Conservation (phyloP, 2,329 filamentous ascomycete genomes). For the Cyanodermella asteris region DNA sequence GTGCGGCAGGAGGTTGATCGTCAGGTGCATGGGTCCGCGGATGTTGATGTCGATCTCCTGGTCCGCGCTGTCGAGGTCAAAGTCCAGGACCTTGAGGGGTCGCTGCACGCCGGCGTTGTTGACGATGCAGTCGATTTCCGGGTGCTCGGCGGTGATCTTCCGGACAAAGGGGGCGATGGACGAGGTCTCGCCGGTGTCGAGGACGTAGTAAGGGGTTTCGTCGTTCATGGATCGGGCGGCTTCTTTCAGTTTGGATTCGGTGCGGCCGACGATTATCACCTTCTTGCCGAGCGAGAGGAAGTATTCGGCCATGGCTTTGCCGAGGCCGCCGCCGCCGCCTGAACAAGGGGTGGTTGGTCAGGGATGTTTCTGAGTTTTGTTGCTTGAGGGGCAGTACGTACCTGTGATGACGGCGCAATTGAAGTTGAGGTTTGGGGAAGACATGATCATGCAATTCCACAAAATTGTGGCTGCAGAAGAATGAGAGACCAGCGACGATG, state of each 20-base stretch:
- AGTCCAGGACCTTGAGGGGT: conserved; percentile 25
- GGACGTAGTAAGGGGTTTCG: conserved; percentile 25
- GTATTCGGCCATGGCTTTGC: conserved; percentile 4
- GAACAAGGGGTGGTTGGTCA: no score
- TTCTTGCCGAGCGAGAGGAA: conserved; percentile 13
- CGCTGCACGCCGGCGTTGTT: conserved; percentile 39
- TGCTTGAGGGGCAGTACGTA: no score
- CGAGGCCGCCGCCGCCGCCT: conserved; percentile 4
- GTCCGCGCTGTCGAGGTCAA: conserved; percentile 26
- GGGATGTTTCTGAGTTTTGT: no score
- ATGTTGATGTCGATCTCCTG: conserved; percentile 38
- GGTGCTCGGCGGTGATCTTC: conserved; percentile 26
- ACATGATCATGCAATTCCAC: conserved; percentile 1
- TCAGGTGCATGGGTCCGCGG: conserved; percentile 34
- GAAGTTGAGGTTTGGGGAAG: conserved; percentile 2
- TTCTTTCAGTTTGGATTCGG: conserved; percentile 28
- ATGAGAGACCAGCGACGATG: no score
- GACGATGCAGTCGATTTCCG: conserved; percentile 33
- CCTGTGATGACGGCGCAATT: conserved; percentile 5
- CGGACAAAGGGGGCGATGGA: conserved; percentile 21
- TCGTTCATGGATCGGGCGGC: conserved; percentile 21
- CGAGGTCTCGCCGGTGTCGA: conserved; percentile 26
- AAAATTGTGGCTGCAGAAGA: no score
- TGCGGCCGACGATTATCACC: conserved; percentile 31
- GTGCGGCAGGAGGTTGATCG: conserved; percentile 26